Base-by-base conservation (phyloP, 352 stramenopile species). In the Pythium diclinum region DNA sequence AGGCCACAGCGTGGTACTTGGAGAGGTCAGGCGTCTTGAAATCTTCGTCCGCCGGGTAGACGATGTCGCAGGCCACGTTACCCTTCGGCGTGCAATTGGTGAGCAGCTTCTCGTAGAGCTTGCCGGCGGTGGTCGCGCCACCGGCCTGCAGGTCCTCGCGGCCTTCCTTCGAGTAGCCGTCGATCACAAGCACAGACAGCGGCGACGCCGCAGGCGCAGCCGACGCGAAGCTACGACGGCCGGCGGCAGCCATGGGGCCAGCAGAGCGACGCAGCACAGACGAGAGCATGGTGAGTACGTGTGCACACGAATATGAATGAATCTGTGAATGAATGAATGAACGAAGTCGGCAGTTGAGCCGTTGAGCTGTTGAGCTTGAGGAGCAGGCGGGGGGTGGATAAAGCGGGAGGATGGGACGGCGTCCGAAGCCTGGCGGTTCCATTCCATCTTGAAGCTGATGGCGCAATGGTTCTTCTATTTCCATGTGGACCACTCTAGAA, bases 1-100 rank as follows among this genome's bases (percentile, higher is more conserved):
- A 92, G 42, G 79, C 78, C 56, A 92, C 81, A 25, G 77, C 83
- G 69, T 92, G 79, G 54, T 91, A 92, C 77, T 89, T 79, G 63
- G 68, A 75, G 21, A 90, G 63, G 34, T 90, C 72, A 11, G 83
- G 83, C 32, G 65, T 76, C 60, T 72, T 63, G 60, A 92, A 92
- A 49, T 88, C 75, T 28, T 63, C 78, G 59, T 92, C 83, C 3
- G 83, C 77, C 16, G 83, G 81, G 61, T 83, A 89, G 4, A 92
- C 75, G 14, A 92, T 74, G 16, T 92, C 79, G n/a, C 73, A 76
- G 34, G 68, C 67, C 42, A 65, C 61, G 42, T 87, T 79, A 23
- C 79, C 81, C 38, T 67, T 52, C 57, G 80, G 79, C 30, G 80
- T 80, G 63, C 77, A 87, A 28, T 88, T 85, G 56, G 73, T 79